phyloP scores from a whole-genome alignment of 106 monocot genomes.

The Phalaenopsis aphrodite region DNA sequence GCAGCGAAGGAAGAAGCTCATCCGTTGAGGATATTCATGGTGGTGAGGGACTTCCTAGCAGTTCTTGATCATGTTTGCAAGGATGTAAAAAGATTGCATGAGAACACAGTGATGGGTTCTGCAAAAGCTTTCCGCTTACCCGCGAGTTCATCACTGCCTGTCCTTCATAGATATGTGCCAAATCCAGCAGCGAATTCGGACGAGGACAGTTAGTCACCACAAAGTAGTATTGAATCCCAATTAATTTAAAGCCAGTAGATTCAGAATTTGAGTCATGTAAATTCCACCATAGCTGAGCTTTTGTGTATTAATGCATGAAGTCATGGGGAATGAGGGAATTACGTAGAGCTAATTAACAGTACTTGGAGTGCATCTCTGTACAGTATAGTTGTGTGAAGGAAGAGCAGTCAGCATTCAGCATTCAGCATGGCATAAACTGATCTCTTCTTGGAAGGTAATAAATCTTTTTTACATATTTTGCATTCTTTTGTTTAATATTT shows the following conservation, averaged over 20 bases:
- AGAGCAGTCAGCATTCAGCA: not conserved
- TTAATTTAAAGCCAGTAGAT: not conserved
- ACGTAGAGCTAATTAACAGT: not conserved
- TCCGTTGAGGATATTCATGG: slow-evolving; percentile 74
- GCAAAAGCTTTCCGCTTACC: slow-evolving; percentile 59
- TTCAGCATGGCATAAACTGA: not conserved
- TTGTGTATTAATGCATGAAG: not conserved
- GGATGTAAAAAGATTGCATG: slow-evolving; percentile 54
- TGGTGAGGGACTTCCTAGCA: slow-evolving; percentile 72
- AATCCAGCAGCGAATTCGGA: slow-evolving; percentile 27
- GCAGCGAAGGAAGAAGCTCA: slow-evolving; percentile 65
- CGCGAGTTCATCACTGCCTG: slow-evolving; percentile 40
- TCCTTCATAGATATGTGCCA: slow-evolving; percentile 24
- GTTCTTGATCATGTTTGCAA: slow-evolving; percentile 67
- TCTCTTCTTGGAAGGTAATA: not conserved
- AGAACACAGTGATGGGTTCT: slow-evolving; percentile 50
- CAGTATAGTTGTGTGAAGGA: not conserved
- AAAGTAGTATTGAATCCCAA: not conserved
- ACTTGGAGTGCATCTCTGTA: slow-evolving; percentile 1
- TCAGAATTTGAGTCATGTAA: slow-evolving; percentile 14
- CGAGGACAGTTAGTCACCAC: slow-evolving; percentile 31
- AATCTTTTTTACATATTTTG: not conserved
- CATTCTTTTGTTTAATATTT: slow-evolving; percentile 8
- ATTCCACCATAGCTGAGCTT: no score
- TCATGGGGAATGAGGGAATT: no score